Evolutionary conservation across 1,284 basidiomycete genomes (phyloP).

Genomic region (Filobasidium uniguttulatum): DNA sequence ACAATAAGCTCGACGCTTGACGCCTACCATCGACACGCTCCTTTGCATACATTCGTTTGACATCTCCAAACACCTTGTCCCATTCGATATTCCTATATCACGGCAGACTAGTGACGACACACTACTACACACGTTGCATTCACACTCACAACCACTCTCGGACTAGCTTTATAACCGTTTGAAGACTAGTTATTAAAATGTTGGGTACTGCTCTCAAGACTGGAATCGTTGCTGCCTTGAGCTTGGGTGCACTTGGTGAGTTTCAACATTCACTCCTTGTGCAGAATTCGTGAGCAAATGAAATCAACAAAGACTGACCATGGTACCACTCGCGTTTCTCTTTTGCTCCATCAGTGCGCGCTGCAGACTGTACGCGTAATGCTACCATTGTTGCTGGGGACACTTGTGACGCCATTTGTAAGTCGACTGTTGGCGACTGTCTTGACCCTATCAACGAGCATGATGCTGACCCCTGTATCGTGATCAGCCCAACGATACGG

Average conservation of each 20-base stretch:
- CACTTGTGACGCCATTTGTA: constrained; percentile 38
- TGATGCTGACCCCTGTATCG: neutral
- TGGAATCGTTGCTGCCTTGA: neutral
- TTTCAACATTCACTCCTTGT: neutral
- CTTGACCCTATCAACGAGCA: neutral
- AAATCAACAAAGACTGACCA: neutral
- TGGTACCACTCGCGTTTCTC: neutral
- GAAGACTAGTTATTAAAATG: no score
- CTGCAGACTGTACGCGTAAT: constrained; percentile 32
- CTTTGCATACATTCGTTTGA: neutral
- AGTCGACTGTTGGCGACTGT: constrained; percentile 16
- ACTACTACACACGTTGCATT: neutral
- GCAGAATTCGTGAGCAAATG: neutral
- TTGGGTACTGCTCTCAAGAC: constrained; percentile 5
- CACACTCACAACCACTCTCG: neutral
- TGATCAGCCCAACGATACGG: constrained; percentile 30
- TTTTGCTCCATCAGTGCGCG: constrained; percentile 2
- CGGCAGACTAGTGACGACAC: neutral
- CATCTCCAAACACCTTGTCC: neutral
- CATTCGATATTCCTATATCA: neutral
- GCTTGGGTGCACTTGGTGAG: constrained; percentile 1
- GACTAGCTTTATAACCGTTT: neutral
- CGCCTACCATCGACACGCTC: neutral
- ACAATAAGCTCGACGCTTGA: neutral
- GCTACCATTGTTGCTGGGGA: constrained; percentile 32